phyloP scores from a whole-genome alignment of 139 green algal species.

The Chlorella sp. region DNA sequence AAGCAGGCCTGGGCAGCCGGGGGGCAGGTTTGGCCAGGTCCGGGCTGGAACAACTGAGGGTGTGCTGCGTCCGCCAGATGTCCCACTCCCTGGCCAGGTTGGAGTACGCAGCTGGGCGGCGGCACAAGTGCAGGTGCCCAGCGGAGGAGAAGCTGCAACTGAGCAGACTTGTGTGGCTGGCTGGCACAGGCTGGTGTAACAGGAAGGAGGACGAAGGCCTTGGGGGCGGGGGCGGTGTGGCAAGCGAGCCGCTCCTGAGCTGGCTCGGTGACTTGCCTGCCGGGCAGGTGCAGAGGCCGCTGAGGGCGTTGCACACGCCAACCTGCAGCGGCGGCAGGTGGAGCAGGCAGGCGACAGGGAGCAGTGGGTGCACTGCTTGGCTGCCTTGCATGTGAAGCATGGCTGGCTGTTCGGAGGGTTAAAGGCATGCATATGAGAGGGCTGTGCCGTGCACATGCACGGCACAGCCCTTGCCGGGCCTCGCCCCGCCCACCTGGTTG shows the following conservation, averaged over 20 bases:
- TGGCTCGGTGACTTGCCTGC: neutral
- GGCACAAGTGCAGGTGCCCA: neutral
- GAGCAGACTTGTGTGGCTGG: too few species aligned
- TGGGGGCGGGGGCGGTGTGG: too few species aligned
- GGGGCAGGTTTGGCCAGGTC: too few species aligned
- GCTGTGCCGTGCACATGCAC: neutral
- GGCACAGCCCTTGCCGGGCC: neutral
- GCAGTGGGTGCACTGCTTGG: neutral
- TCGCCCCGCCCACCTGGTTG: conserved; percentile 4
- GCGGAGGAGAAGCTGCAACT: too few species aligned
- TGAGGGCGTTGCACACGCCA: conserved; percentile 23
- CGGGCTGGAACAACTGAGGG: too few species aligned
- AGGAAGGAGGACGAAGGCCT: too few species aligned
- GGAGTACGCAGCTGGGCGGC: neutral
- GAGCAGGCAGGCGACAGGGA: neutral
- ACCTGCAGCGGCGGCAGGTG: neutral
- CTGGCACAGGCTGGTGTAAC: too few species aligned
- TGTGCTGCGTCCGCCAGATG: too few species aligned
- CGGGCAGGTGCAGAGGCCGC: neutral
- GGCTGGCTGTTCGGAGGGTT: neutral
- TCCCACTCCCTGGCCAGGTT: too few species aligned
- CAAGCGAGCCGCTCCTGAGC: too few species aligned
- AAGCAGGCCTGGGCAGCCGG: neutral
- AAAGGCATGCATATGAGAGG: neutral
- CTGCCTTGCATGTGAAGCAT: too few species aligned